phyloP scores from a whole-genome alignment of 441 rosid species.

The Jatropha podagrica region DNA sequence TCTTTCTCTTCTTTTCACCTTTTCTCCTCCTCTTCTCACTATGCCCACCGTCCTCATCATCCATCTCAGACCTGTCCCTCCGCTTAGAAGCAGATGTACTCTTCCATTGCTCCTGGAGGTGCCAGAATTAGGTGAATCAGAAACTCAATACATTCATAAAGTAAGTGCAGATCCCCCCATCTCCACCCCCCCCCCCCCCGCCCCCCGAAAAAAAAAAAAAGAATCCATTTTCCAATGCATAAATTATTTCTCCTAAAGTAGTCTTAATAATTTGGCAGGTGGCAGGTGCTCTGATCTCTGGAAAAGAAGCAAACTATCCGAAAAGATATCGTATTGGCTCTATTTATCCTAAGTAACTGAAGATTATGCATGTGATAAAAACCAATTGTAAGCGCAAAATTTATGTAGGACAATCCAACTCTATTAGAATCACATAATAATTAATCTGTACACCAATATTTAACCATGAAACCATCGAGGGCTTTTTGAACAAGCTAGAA shows the following conservation, averaged over 20 bases:
- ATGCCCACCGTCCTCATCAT: constrained; percentile 85
- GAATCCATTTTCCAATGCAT: not conserved
- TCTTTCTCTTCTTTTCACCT: constrained; percentile 93
- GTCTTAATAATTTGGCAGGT: not conserved
- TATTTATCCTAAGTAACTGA: not conserved
- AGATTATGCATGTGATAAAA: not conserved
- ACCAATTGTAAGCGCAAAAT: not conserved
- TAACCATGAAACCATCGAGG: not conserved
- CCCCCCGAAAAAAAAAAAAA: not conserved
- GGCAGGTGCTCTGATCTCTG: not conserved
- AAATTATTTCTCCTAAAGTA: not conserved
- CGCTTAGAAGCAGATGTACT: constrained; percentile 74
- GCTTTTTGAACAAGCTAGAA: not conserved
- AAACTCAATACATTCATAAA: constrained; percentile 1
- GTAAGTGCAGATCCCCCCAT: not conserved
- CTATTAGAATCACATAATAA: not conserved
- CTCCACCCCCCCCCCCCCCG: too few species aligned
- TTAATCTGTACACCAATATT: not conserved
- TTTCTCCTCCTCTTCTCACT: constrained; percentile 88
- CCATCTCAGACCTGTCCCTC: constrained; percentile 75
- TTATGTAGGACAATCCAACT: not conserved
- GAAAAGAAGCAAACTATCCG: not conserved
- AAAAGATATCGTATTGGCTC: not conserved
- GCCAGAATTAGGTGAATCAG: constrained; percentile 19
- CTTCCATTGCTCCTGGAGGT: constrained; percentile 96